These are phyloP conservation scores for Erucastrum elatum DNA, from an alignment of 345 rosid genomes.

Conservation along the genomic window DNA sequence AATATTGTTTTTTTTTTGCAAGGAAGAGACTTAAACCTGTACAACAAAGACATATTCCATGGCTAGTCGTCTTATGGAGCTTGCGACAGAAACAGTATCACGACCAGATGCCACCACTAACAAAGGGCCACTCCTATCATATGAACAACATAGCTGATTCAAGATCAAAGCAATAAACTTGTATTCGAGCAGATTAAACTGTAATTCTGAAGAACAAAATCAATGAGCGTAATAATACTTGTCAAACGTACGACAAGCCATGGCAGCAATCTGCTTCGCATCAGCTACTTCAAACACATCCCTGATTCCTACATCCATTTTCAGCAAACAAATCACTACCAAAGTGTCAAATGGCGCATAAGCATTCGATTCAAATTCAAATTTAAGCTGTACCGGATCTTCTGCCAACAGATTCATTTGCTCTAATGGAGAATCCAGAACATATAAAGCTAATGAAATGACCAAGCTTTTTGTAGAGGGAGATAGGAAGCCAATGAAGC, in stretches of 20 bases:
- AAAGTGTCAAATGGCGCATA: no score
- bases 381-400: slow-evolving; percentile 42
- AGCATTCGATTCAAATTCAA: no score
- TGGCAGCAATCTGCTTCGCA: slow-evolving; percentile 64
- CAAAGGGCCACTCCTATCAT: slow-evolving; percentile 70
- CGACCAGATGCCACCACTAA: slow-evolving; percentile 91
- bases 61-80: slow-evolving; percentile 81
- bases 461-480: slow-evolving; percentile 53
- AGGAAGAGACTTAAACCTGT: slow-evolving; percentile 56
- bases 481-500: slow-evolving; percentile 84
- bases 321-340: neutral
- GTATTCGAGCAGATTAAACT: neutral
- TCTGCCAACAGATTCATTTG: slow-evolving; percentile 6
- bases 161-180: neutral
- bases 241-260: slow-evolving; percentile 65
- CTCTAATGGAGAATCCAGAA: slow-evolving; percentile 28
- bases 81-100: slow-evolving; percentile 73
- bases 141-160: neutral
- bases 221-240: slow-evolving; percentile 48
- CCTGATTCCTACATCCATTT: slow-evolving; percentile 49
- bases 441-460: slow-evolving; percentile 42
- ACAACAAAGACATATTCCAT: slow-evolving; percentile 74
- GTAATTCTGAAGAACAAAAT: neutral
- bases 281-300: slow-evolving; percentile 63
- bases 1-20: neutral